Percentiles rank a stretch among this genome's conserved stretches.
These are phyloP conservation scores for Solanum appendiculatum DNA, from an alignment of 257 asterid species.

Conservation along the genomic window DNA sequence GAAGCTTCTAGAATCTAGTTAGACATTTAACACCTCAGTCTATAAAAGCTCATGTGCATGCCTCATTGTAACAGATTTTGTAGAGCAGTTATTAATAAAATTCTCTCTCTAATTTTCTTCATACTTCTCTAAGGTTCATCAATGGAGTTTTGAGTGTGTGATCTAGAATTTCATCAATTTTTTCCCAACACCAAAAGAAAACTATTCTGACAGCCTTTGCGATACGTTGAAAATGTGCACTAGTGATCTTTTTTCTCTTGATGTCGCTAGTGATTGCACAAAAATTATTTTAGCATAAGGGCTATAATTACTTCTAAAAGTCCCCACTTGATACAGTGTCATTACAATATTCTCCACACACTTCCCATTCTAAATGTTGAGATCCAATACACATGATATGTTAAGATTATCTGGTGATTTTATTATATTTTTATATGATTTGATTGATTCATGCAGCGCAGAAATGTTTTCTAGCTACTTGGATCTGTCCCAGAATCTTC, in stretches of 20 bases:
- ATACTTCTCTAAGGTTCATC: too few relatives aligned
- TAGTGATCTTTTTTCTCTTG: background rate
- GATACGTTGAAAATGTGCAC: background rate
- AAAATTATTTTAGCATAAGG: background rate
- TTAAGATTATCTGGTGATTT: background rate
- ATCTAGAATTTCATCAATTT: too few relatives aligned
- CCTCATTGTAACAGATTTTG: too few relatives aligned
- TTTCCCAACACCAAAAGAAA: background rate
- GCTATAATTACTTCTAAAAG: background rate
- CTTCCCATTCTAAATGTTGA: background rate
- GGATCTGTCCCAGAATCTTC: slow-evolving; percentile 70
- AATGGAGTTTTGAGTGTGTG: too few relatives aligned
- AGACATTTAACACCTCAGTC: too few relatives aligned
- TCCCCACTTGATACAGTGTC: background rate
- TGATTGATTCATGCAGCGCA: slow-evolving; percentile 45
- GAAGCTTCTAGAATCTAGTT: too few relatives aligned
- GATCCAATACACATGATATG: background rate
- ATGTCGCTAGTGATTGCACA: background rate
- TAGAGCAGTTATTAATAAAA: too few relatives aligned
- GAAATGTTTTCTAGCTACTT: slow-evolving; percentile 93
- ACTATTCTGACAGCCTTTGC: background rate
- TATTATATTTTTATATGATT: background rate
- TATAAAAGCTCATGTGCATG: too few relatives aligned
- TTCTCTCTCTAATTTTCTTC: too few relatives aligned
- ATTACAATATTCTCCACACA: background rate